Evolutionary conservation across 305 asterid species (phyloP), one percentile per base, ranked within the genome.

Genomic region (Ajuga reptans): DNA sequence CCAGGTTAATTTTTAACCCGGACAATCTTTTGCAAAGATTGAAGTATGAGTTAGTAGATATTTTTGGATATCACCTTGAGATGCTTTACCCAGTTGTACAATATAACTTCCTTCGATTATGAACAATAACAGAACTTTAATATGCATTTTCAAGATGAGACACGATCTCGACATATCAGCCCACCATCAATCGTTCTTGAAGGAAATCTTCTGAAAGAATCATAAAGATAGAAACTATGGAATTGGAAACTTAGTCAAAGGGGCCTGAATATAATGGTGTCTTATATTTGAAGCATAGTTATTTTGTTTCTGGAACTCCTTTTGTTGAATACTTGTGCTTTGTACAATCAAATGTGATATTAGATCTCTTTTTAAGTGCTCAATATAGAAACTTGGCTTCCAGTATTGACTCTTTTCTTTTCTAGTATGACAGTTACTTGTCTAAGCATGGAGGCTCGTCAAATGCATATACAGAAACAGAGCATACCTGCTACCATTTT

Each of bases 401-500:
- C 64, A 66, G 58, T 68, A 78, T 77, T 83, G 82, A 82, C 86
- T 68, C 64, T 77, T 80, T 68, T 63, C 58, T 73, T 80, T 79
- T 77, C 74, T 83, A 90, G 98, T 93, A 90, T 84, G 99, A 87
- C 51, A 89, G 96, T 85, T 93, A 82, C 87, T 82, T 93, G 86
- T 90, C 97, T 58, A 87, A 90, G 84, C 97, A 85, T 72, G 97
- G 99, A 73, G 98, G 99, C 10, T 85, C 95, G 7, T 93, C 99
- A 46, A 93, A 93, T 83, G 99, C 97, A 16, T 84, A 87, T 80
- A 93, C 99, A 11, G 97, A 93, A 77, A 87, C 95, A 4, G 97
- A 93, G 90, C 83, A 86, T 74, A 89, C 99, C 37, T 90, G 96
- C 85, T 93, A 93, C 82, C 90, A 86, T 77, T 93, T 93, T 83